Evolutionary conservation across 306 rosid species (phyloP), one percentile per base, ranked within the genome.

Genomic region (Mimosa bimucronata): DNA sequence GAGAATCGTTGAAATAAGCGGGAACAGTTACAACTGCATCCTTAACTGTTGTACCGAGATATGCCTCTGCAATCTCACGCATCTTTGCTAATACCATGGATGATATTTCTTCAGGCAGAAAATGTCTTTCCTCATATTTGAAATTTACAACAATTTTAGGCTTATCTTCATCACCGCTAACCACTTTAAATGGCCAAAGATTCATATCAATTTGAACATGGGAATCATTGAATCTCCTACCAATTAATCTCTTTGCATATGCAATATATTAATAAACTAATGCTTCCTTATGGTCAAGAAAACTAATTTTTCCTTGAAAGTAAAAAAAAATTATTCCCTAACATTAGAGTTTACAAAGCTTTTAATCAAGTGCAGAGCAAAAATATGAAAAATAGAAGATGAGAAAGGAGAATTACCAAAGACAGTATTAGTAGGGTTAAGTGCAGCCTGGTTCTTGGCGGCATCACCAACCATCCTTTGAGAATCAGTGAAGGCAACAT

Each of bases 121-220:
- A 66, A 1, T 69, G 73, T 29, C 71, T 89, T 3, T 85, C 89
- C 37, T 81, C 73, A 7, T 66, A 76, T 23, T 85, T 87, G 34
- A 81, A 77, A 11, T 65, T 37, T 6, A 84, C 91, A 19, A 74
- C 82, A 69, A 88, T 82, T 77, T 61, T 82, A 0, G 93, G 93
- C 11, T 86, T 82, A 74, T 86, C 90, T 29, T 79, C 60, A 9
- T 9, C 50, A 12, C 74, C 85, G 0, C 80, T 10, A 41, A 65
- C 66, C 19, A 90, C 71, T 70, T 84, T 78, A 81, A 88, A 90
- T 3, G 94, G 90, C 94, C 90, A 89, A 0, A 55, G 46, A 81
- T 84, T 86, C 38, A 77, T 80, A 50, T 91, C 93, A 60, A 73
- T 80, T 77, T 89, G 89, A 21, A 53, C 28, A 0, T n/a, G 61